These are phyloP conservation scores for Porphyrellus cyaneotinctus DNA, from an alignment of 768 basidiomycete genomes.

Conservation along the genomic window DNA sequence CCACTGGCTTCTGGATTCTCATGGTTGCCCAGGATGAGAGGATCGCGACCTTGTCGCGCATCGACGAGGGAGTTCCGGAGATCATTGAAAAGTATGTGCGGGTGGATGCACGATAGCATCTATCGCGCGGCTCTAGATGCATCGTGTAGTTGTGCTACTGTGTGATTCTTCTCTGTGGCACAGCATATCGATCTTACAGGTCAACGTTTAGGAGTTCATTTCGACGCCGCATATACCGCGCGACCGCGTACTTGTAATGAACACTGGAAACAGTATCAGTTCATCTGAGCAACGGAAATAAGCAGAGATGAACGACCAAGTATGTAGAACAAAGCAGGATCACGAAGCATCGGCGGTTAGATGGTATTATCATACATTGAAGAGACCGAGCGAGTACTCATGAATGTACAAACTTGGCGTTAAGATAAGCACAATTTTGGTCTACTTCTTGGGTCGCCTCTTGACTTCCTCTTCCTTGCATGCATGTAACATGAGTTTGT, in stretches of 20 bases:
- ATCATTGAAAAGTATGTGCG: conserved; percentile 15
- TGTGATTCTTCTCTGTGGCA: no score
- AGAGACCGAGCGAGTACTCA: conserved; percentile 5
- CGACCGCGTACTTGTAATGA: not conserved
- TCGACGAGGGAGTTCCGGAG: conserved; percentile 13
- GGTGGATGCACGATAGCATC: not conserved
- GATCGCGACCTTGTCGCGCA: conserved; percentile 12
- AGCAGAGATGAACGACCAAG: not conserved
- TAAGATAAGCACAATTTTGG: conserved; percentile 3
- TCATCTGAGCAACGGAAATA: not conserved
- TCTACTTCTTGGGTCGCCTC: conserved; percentile 45
- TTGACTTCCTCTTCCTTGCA: conserved; percentile 87
- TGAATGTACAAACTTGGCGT: not conserved
- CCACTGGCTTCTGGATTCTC: not conserved
- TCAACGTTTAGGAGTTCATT: not conserved
- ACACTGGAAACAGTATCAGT: not conserved
- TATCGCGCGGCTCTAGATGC: not conserved
- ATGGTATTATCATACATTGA: conserved; percentile 18
- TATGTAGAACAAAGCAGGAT: not conserved
- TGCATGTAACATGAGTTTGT: conserved; percentile 80
- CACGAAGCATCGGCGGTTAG: not conserved
- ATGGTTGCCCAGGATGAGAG: conserved; percentile 9
- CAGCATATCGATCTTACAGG: no score
- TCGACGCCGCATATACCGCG: not conserved
- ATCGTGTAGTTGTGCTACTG: not conserved